Conservation (phyloP, 2,329 filamentous ascomycete species). For the Stagonosporopsis tanaceti region DNA sequence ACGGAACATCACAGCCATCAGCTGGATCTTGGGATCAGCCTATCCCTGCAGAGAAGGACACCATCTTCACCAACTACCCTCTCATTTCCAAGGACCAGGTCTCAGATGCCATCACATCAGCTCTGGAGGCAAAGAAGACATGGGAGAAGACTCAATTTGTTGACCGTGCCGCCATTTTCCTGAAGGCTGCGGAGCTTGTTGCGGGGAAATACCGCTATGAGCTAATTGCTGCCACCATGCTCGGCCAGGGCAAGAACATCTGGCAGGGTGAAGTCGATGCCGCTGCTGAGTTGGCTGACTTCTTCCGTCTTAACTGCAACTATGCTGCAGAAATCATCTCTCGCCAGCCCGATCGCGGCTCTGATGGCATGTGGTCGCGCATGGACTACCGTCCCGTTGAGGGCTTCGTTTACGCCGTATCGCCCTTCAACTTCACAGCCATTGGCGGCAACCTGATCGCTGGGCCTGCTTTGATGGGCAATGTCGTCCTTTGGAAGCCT, state of each 20-base stretch:
- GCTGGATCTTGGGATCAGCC: constrained; percentile 38
- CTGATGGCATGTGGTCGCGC: constrained; percentile 82
- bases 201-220: constrained; percentile 92
- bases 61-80: constrained; percentile 80
- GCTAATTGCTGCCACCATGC: constrained; percentile 92
- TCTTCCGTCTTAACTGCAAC: constrained; percentile 88
- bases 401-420: constrained; percentile 92
- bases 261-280: constrained; percentile 98
- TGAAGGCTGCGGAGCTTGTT: constrained; percentile 92
- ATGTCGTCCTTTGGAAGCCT: constrained; percentile 95
- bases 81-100: constrained; percentile 79
- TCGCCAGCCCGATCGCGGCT: constrained; percentile 82
- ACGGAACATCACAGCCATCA: constrained; percentile 35
- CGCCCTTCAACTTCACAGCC: constrained; percentile 95
- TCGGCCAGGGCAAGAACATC: constrained; percentile 95
- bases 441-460: constrained; percentile 86
- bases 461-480: constrained; percentile 85
- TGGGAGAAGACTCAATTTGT: constrained; percentile 89
- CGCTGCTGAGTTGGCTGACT: constrained; percentile 89
- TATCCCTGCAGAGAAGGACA: constrained; percentile 63
- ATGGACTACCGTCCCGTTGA: constrained; percentile 88
- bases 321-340: constrained; percentile 89
- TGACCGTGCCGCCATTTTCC: constrained; percentile 88
- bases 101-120: constrained; percentile 77
- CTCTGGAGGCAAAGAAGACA: constrained; percentile 79